These are phyloP conservation scores for Fraxinus angustifolia DNA, from an alignment of 305 asterid species.

Conservation along the genomic window DNA sequence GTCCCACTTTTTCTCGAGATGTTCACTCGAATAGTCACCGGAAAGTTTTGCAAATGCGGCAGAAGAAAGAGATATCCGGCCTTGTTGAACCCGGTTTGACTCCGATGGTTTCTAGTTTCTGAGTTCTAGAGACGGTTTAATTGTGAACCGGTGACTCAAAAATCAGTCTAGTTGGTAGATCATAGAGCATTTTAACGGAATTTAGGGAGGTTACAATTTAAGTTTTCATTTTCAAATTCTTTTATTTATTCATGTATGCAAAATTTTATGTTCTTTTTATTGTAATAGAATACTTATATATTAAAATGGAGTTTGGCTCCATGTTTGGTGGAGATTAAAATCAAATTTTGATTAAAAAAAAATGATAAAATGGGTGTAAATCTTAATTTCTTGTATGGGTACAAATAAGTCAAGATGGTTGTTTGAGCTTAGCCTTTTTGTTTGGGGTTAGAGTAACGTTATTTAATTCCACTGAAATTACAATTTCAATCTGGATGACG, in stretches of 20 bases:
- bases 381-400: background rate
- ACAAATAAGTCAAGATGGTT: constrained; percentile 46
- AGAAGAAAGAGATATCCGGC: constrained; percentile 47
- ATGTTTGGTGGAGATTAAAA: too few relatives aligned
- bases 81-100: constrained; percentile 35
- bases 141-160: constrained; percentile 22
- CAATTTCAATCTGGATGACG: too few relatives aligned
- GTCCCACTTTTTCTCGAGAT: constrained; percentile 84
- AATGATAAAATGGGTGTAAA: too few relatives aligned
- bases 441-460: background rate
- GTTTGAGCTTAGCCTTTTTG: constrained; percentile 26
- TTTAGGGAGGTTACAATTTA: constrained; percentile 36
- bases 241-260: constrained; percentile 9
- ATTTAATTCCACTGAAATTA: too few relatives aligned
- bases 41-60: constrained; percentile 89
- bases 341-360: too few relatives aligned
- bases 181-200: constrained; percentile 14
- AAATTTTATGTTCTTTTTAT: background rate
- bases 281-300: background rate
- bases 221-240: constrained; percentile 17
- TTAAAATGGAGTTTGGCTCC: background rate
- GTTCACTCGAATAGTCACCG: constrained; percentile 91
- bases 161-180: constrained; percentile 32
- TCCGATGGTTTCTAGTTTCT: constrained; percentile 41
- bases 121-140: constrained; percentile 26